These are phyloP conservation scores for Dissophora ornata DNA, from an alignment of 192 early-diverging fungal species.

Conservation along the genomic window DNA sequence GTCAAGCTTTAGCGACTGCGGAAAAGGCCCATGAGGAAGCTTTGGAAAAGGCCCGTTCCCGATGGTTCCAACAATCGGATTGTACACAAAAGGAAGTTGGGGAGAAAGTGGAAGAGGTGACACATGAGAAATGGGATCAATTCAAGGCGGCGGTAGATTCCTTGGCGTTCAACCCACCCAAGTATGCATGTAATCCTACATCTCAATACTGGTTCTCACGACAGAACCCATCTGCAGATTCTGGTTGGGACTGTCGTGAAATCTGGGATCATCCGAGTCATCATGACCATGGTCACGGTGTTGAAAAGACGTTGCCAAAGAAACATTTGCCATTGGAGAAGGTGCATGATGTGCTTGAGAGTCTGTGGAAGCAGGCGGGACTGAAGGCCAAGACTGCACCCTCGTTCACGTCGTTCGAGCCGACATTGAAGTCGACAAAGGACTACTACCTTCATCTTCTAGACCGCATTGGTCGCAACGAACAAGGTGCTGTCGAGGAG, in stretches of 20 bases:
- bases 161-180: constrained; percentile 42
- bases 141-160: constrained; percentile 52
- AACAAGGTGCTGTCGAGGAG: constrained; percentile 32
- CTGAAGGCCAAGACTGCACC: constrained; percentile 31
- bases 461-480: constrained; percentile 24
- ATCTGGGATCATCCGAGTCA: constrained; percentile 41
- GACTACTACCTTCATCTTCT: constrained; percentile 27
- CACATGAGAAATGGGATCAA: constrained; percentile 41
- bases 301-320: constrained; percentile 31
- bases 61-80: constrained; percentile 41
- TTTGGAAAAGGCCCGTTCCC: constrained; percentile 24
- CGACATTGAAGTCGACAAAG: constrained; percentile 31
- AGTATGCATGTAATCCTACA: constrained; percentile 43
- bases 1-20: constrained; percentile 24
- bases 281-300: constrained; percentile 10
- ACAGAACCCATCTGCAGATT: constrained; percentile 31
- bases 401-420: constrained; percentile 34
- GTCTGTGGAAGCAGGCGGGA: constrained; percentile 20
- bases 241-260: constrained; percentile 51
- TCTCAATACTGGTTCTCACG: constrained; percentile 48
- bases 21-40: constrained; percentile 41
- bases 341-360: constrained; percentile 19
- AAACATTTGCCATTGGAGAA: constrained; percentile 29
- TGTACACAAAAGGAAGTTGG: constrained; percentile 29
- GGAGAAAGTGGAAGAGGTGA: constrained; percentile 8